These are phyloP conservation scores for Didymella glomerata DNA, from an alignment of 2,329 filamentous ascomycete genomes.

Conservation along the genomic window DNA sequence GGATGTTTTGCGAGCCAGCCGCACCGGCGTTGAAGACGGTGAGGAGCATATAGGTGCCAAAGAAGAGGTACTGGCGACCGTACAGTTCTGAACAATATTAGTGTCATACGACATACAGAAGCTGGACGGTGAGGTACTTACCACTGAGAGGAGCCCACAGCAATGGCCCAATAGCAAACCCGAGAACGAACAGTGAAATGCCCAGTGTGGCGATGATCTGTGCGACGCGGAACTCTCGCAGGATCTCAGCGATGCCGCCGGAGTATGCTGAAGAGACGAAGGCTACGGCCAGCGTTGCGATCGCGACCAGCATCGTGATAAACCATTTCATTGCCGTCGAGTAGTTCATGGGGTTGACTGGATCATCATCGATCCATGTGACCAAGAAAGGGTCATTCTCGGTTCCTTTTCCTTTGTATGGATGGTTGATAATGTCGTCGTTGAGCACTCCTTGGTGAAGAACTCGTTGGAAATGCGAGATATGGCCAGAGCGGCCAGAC, in stretches of 20 bases:
- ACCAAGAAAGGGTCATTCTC: conserved; percentile 72
- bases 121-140: not conserved
- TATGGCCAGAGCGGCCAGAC: conserved; percentile 9
- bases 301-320: conserved; percentile 68
- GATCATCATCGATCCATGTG: conserved; percentile 72
- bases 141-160: conserved; percentile 66
- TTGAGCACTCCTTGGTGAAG: conserved; percentile 67
- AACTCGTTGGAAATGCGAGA: conserved; percentile 54
- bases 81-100: conserved; percentile 60
- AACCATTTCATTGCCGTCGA: conserved; percentile 68
- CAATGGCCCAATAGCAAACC: conserved; percentile 68
- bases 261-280: conserved; percentile 75
- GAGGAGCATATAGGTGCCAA: conserved; percentile 48
- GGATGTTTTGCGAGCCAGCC: conserved; percentile 56
- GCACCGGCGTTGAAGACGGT: conserved; percentile 54
- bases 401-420: conserved; percentile 63
- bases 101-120: not conserved
- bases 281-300: conserved; percentile 73
- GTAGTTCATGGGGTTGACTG: conserved; percentile 72
- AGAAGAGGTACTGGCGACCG: conserved; percentile 54
- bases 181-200: conserved; percentile 70
- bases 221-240: conserved; percentile 62
- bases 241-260: conserved; percentile 64
- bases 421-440: conserved; percentile 63
- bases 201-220: conserved; percentile 67